phyloP scores from a whole-genome alignment of 768 basidiomycete genomes.

The Macrocybe gigantea region DNA sequence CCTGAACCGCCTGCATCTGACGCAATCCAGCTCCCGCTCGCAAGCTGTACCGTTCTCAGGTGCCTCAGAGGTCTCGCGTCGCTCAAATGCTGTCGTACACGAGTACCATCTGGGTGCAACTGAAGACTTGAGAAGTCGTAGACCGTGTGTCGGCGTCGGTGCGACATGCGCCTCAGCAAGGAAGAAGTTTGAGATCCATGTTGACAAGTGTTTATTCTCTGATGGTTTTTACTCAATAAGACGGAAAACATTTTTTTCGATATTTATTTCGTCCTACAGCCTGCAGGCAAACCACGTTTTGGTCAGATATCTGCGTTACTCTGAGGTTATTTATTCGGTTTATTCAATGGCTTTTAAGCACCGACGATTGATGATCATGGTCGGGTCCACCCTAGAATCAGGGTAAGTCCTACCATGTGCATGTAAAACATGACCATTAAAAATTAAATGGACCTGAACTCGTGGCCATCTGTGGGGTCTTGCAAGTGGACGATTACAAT shows the following conservation, averaged over 20 bases:
- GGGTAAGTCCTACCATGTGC: too few relatives aligned
- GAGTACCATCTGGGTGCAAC: slow-evolving; percentile 57
- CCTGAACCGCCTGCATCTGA: slow-evolving; percentile 51
- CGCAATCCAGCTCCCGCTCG: slow-evolving; percentile 62
- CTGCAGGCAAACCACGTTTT: neutral
- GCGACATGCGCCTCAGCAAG: slow-evolving; percentile 14
- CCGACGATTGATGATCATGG: too few relatives aligned
- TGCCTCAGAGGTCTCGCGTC: neutral
- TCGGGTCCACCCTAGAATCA: too few relatives aligned
- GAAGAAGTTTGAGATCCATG: neutral
- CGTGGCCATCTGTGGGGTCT: too few relatives aligned
- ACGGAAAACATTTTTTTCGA: too few relatives aligned
- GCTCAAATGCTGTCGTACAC: slow-evolving; percentile 41
- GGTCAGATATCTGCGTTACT: neutral
- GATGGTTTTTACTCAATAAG: neutral
- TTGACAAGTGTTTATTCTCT: slow-evolving; percentile 1
- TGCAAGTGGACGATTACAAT: too few relatives aligned
- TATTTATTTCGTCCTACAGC: neutral
- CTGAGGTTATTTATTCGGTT: neutral
- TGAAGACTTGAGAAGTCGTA: slow-evolving; percentile 64
- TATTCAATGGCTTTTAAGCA: neutral
- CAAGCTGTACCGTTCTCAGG: slow-evolving; percentile 22
- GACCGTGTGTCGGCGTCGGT: slow-evolving; percentile 44
- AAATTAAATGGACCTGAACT: too few relatives aligned
- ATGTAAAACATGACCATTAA: too few relatives aligned